These are phyloP conservation scores for Ganoderma resinaceum DNA, from an alignment of 1,284 basidiomycete species.

Conservation along the genomic window DNA sequence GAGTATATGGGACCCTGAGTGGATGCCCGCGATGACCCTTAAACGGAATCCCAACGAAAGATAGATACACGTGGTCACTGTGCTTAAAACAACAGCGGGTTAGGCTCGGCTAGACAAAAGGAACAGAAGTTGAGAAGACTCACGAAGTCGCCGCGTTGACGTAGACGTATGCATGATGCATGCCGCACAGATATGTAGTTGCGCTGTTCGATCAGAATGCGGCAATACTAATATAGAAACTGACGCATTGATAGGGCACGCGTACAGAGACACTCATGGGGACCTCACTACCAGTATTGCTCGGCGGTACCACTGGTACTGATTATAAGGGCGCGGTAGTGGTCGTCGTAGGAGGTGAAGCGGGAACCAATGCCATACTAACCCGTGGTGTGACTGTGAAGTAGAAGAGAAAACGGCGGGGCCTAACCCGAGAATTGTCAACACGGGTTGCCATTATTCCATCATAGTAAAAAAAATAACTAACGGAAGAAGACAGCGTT, in stretches of 20 bases:
- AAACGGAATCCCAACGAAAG: not conserved
- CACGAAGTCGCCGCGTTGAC: slow-evolving; percentile 32
- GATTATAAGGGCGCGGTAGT: too few relatives aligned
- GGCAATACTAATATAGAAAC: not conserved
- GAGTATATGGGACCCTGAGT: not conserved
- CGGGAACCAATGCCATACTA: slow-evolving; percentile 32
- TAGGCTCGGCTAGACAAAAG: not conserved
- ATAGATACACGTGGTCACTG: slow-evolving; percentile 47
- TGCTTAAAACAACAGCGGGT: slow-evolving; percentile 39
- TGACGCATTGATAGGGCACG: not conserved
- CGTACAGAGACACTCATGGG: slow-evolving; percentile 34
- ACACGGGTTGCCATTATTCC: not conserved
- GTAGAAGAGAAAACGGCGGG: slow-evolving; percentile 40
- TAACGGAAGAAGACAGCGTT: too few relatives aligned
- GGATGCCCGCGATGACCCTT: too few relatives aligned
- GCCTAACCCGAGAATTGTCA: slow-evolving; percentile 11
- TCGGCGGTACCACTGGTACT: slow-evolving; percentile 38
- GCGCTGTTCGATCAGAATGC: not conserved
- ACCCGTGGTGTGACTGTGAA: slow-evolving; percentile 27
- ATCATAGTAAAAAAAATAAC: not conserved
- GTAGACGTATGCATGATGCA: slow-evolving; percentile 24
- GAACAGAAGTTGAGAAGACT: slow-evolving; percentile 3
- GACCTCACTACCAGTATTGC: slow-evolving; percentile 27
- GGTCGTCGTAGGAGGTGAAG: too few relatives aligned
- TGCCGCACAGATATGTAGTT: slow-evolving; percentile 25